Evolutionary conservation across 2,329 filamentous ascomycete species (phyloP), one percentile per base, ranked within the genome.

Genomic region (Pyrenophora tritici-repentis): DNA sequence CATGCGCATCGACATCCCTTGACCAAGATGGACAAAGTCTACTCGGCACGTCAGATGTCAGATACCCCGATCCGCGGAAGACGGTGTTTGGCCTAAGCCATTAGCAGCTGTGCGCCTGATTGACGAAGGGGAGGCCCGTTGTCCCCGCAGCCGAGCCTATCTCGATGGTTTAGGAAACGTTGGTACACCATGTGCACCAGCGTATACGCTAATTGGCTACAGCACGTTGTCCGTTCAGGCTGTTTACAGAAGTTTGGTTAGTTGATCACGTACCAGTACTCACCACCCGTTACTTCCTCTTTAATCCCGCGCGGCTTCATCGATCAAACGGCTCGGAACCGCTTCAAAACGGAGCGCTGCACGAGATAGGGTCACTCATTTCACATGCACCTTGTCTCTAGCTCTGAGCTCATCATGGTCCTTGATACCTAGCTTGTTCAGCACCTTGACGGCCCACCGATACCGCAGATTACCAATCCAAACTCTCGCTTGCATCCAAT

Each of bases 21-120:
- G 18, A 36, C 37, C 18, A 47, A 34, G 6, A 33, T 38, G 20
- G 43, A 32, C 33, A 20, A 42, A 26, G 16, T 22, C 26, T 8
- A 18, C 14, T 22, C 37, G 37, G 48, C 26, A 51, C 43, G 43
- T 51, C 43, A 51, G 48, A 46, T 38, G 48, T 51, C 29, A 37
- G 38, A 51, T 36, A 42, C 29, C 38, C 43, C 47, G 38, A 34
- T 41, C 48, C 43, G 43, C 43, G 38, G 48, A 36, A 31, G 33
- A 38, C 38, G 26, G 48, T 24, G 24, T 34, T 40, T 35, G 36
- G 13, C 38, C 29, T 24, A 17, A 42, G 14, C 26, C 35, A 26
- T 44, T 31, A 32, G 26, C 22, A 6, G 14, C 13, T 7, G 37
- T 8, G 26, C 26, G 17, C 17, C 20, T 31, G 13, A 41, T 51